Percentiles rank a stretch among this genome's conserved stretches.
Evolutionary conservation across 257 asterid species (phyloP).

Genomic region (Jacaranda mimosifolia): DNA sequence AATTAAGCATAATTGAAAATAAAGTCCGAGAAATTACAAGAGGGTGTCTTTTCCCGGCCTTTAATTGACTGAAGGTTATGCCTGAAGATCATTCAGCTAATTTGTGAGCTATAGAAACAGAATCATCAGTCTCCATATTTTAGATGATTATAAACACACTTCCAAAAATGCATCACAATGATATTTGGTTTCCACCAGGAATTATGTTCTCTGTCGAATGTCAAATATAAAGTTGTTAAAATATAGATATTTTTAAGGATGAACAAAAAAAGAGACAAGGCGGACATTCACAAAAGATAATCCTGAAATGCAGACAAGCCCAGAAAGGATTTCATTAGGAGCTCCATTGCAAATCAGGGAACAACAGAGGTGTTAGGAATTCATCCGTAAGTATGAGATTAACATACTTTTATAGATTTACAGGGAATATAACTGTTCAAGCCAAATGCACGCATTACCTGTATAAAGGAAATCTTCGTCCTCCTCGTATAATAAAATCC

Average conservation of each 20-base stretch:
- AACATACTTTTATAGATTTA: neutral
- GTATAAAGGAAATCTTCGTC: constrained; percentile 84
- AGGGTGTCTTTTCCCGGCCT: too few species aligned
- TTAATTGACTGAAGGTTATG: too few species aligned
- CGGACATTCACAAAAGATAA: neutral
- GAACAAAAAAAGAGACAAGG: neutral
- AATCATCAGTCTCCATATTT: neutral
- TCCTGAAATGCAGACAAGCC: neutral
- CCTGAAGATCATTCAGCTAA: too few species aligned
- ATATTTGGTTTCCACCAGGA: neutral
- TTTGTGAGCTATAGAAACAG: too few species aligned
- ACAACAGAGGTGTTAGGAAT: neutral
- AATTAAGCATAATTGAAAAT: neutral
- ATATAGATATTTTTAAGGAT: neutral
- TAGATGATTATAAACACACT: neutral
- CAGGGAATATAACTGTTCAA: neutral
- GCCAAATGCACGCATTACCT: constrained; percentile 56
- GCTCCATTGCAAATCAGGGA: neutral
- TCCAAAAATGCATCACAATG: neutral
- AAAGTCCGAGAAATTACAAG: too few species aligned
- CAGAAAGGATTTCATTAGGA: neutral
- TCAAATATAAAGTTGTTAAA: neutral
- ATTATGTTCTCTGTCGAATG: neutral
- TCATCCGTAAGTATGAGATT: neutral
- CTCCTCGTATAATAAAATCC: constrained; percentile 91